Base-by-base conservation (phyloP, 2,329 filamentous ascomycete species). In the Nothophaeocryptopus gaeumannii region DNA sequence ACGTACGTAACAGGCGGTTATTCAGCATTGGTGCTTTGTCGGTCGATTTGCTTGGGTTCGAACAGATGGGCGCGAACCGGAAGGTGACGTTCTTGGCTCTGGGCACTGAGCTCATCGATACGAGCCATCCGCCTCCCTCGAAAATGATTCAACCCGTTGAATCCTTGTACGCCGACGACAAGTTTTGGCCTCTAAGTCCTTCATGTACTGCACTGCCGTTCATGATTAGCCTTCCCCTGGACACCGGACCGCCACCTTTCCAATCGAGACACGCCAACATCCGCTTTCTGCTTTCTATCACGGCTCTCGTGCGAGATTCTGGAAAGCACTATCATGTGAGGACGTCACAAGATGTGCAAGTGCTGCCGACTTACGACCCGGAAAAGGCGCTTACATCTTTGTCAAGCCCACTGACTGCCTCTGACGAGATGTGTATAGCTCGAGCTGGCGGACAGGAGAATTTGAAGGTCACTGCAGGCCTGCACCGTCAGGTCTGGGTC, bases 401-500 rank as follows among this genome's bases (percentile, higher is more conserved):
- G 8, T 72, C 76, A 5, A 78, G 76, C 51, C 77, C 77, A 7
- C 62, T 80, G 31, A 76, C 72, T 20, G 75, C 74, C 10, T 72
- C 69, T 12, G 76, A 79, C 50, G 75, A 78, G 54, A 69, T 74
- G 55, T 53, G 65, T 5, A 63, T 74, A 31, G 66, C 72, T 26
- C 68, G 69, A 26, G 67, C 72, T 35, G 64, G 62, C 26, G 65
- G 65, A 1, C 51, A 72, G 1, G 76, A 79, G 51, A 70, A 68
- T 8, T 63, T 79, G 16, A 70, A 69, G 46, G 61, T 79, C 13
- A 79, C 77, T 14, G 78, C 78, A 26, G 77, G 77, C 5, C 59
- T 80, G 8, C 78, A 80, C 60, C 72, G 78, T n/a, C 78, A 80
- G 62, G 78, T 79, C 26, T 81, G 78, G 78, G 76, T 81, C 46